Evolutionary conservation across 2,329 filamentous ascomycete species (phyloP), one percentile per base, ranked within the genome.

Genomic region (Cytospora schulzeri): DNA sequence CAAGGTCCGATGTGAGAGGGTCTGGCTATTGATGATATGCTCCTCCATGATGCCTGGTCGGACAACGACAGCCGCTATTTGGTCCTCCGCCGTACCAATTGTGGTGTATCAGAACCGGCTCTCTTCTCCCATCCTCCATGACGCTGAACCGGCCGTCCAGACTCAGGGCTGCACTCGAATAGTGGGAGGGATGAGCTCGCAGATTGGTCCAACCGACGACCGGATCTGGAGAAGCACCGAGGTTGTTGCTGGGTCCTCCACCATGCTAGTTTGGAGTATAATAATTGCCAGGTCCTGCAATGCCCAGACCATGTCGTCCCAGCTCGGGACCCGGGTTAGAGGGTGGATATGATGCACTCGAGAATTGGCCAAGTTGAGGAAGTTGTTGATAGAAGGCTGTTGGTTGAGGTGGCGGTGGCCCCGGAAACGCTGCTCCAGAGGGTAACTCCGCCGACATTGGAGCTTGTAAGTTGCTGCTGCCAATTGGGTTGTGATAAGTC

Each of bases 341-440:
- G 15, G 52, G 38, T 15, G 41, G 26, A 26, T 62, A 56, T 14
- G 60, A 41, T 22, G 60, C 41, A 45, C 24, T 56, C n/a, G 45
- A 52, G 17, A 62, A 62, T n/a, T 62, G 60, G n/a, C 45, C 48
- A 28, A 60, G n/a, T 3, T 62, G 60, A 22, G 60, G 38, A 1
- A 56, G 60, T 35, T 62, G 60, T 50, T 62, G 60, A 50, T 53
- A n/a, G 29, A 62, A 62, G 22, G 60, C 60, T 29, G 45, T 9
- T 24, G 52, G 12, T 5, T 56, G 52, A 38, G 60, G 15, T 9
- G 45, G 57, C 26, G 45, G 52, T 28, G 38, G 52, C 24, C 38
- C 60, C 17, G 53, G 41, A 29, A 50, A 62, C 28, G 60, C 31
- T 51, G 60, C 48, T 28, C 52, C 52, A 19, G 33, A 52, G 12